Percentiles rank a stretch among this genome's conserved stretches.
phyloP scores from a whole-genome alignment of 495 filamentous ascomycete species.

The Aspergillus haitiensis region DNA sequence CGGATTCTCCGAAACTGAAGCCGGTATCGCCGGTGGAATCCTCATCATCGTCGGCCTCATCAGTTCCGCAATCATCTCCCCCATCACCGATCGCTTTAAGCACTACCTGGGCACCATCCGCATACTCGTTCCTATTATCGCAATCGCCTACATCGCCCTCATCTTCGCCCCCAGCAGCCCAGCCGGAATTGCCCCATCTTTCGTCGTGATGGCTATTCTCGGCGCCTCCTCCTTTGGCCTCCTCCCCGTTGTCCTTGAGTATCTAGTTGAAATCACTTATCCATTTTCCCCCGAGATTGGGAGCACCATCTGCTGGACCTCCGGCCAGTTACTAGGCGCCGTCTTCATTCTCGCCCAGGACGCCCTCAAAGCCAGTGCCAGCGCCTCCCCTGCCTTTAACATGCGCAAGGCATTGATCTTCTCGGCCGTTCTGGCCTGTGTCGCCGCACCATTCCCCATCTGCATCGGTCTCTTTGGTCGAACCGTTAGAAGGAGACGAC shows the following conservation, averaged over 20 bases:
- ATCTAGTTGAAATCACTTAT: slow-evolving; percentile 79
- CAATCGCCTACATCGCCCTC: slow-evolving; percentile 68
- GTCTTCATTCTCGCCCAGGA: slow-evolving; percentile 82
- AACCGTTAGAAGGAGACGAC: slow-evolving; percentile 52
- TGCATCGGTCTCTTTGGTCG: slow-evolving; percentile 66
- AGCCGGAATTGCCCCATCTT: slow-evolving; percentile 64
- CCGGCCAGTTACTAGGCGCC: slow-evolving; percentile 69
- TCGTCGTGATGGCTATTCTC: slow-evolving; percentile 64
- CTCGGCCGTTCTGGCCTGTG: slow-evolving; percentile 65
- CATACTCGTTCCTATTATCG: slow-evolving; percentile 73
- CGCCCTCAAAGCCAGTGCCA: slow-evolving; percentile 64
- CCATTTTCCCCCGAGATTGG: slow-evolving; percentile 87
- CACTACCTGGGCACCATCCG: slow-evolving; percentile 74
- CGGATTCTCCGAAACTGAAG: slow-evolving; percentile 73
- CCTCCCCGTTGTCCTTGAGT: slow-evolving; percentile 84
- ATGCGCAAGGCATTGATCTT: slow-evolving; percentile 79
- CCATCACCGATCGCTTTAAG: slow-evolving; percentile 83
- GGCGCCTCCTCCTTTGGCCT: slow-evolving; percentile 80
- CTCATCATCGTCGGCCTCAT: slow-evolving; percentile 90
- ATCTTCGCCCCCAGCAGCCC: slow-evolving; percentile 77
- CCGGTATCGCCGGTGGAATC: slow-evolving; percentile 84
- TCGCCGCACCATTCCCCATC: slow-evolving; percentile 65
- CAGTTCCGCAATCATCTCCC: slow-evolving; percentile 68
- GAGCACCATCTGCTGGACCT: slow-evolving; percentile 77
- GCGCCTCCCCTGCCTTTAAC: slow-evolving; percentile 59